Base-by-base conservation (phyloP, 306 rosid species). In the Canavalia ensiformis region DNA sequence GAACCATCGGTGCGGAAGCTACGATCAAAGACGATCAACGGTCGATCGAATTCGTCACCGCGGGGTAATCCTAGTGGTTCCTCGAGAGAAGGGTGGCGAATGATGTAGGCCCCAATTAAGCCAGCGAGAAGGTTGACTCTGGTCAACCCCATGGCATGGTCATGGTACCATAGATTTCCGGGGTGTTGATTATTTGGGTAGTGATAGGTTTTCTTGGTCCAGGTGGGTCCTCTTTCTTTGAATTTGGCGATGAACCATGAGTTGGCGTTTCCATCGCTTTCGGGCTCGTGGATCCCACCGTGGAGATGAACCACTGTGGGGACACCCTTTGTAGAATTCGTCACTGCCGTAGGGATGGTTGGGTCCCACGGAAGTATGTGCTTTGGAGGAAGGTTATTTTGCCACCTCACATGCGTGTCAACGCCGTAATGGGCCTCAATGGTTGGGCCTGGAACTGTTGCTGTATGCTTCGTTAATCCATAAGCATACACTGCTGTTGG, bases 321-420 rank as follows among this genome's bases (percentile, higher is more conserved):
- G 65, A 94, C 41, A 2, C 98, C 98, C 2, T 2, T 35, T 3
- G 65, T 81, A 2, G 74, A 13, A 54, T 62, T 33, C 12, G 92
- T 84, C 0, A 74, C 1, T 2, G 98, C 91, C 0, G 90, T 88
- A 1, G 98, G 95, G 65, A 94, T 90, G 0, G 97, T 88, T 29
- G 92, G 94, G 51, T 94, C 98, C 90, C 90, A 94, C 1, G 95
- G 95, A 6, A 94, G 95, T 34, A 94, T 94, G 89, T 94, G 95
- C 1, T 88, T 75, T 35, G 84, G 33, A 77, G 92, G 95, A 81
- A 94, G 97, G 54, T 83, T 85, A 85, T 94, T 94, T 66, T 29
- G 69, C 98, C 98, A 94, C 86, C 39, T 89, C 88, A 94, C 95
- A 1, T 41, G 68, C 6, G 97, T 87, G 6, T 68, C 66, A 9